Evolutionary conservation across 2,329 filamentous ascomycete genomes (phyloP).

Genomic region (Didymella segeticola): DNA sequence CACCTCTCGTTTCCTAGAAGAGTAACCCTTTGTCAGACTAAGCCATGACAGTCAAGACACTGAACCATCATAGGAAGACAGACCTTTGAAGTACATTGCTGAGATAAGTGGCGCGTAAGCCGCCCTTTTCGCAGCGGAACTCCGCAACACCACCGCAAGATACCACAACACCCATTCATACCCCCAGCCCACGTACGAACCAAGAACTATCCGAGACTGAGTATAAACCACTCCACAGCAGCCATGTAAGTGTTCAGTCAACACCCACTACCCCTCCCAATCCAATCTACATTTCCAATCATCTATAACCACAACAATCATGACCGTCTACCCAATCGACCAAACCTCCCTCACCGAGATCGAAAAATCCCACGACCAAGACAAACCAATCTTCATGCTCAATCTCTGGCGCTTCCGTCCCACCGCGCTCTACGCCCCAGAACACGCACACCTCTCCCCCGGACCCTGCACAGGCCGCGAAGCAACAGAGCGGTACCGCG

Average conservation of each 20-base stretch:
- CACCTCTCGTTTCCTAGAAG: no score
- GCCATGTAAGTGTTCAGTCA: no score
- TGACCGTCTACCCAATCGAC: not conserved
- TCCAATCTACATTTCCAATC: no score
- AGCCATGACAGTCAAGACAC: not conserved
- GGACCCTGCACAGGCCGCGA: slow-evolving; percentile 23
- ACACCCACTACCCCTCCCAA: no score
- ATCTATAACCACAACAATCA: no score
- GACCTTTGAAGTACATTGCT: not conserved
- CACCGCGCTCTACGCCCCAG: slow-evolving; percentile 14
- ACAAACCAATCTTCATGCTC: slow-evolving; percentile 28
- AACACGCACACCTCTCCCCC: slow-evolving; percentile 14
- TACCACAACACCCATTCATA: no score
- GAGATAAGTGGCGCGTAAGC: not conserved
- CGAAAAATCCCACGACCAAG: slow-evolving; percentile 3
- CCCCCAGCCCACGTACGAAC: no score
- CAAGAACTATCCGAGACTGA: no score
- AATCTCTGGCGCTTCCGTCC: slow-evolving; percentile 23
- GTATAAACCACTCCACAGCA: no score
- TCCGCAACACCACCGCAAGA: not conserved
- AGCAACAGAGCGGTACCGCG: slow-evolving; percentile 6
- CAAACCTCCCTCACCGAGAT: not conserved
- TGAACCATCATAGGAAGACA: not conserved
- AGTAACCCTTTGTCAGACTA: no score
- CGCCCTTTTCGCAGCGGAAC: not conserved